Percentiles rank a stretch among this genome's conserved stretches.
Conservation (phyloP, 2,329 filamentous ascomycete species). For the Colletotrichum sp. region DNA sequence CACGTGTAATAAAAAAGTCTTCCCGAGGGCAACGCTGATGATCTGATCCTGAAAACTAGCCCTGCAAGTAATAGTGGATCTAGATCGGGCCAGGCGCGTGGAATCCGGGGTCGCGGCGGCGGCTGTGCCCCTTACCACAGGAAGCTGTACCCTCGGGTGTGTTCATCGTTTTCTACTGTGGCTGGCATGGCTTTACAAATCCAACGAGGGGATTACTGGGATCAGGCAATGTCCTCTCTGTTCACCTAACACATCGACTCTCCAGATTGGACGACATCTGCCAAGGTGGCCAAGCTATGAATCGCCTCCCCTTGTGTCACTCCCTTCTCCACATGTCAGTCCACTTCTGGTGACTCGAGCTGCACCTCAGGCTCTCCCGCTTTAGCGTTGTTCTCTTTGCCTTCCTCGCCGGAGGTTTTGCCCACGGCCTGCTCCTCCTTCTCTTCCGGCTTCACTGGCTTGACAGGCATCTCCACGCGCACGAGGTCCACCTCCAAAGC, state of each 20-base stretch:
- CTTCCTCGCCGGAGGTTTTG: not conserved
- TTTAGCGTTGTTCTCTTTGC: not conserved
- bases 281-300: not conserved
- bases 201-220: not conserved
- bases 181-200: not conserved
- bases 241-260: not conserved
- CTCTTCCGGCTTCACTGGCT: not conserved
- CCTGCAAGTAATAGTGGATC: not conserved
- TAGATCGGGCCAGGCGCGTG: not conserved
- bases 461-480: constrained; percentile 49
- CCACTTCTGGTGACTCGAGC: not conserved
- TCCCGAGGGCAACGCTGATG: not conserved
- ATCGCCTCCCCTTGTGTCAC: not conserved
- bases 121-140: not conserved
- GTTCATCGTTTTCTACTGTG: not conserved
- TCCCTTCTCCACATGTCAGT: not conserved
- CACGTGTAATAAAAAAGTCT: not conserved
- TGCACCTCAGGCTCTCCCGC: not conserved
- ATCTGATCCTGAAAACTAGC: not conserved
- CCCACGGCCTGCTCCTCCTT: not conserved
- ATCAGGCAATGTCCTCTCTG: not conserved
- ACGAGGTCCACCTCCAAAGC: constrained; percentile 61
- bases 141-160: not conserved
- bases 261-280: not conserved
- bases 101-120: not conserved